Conservation (phyloP, 129 eudicot genomes). For the Artemisia tridentata region DNA sequence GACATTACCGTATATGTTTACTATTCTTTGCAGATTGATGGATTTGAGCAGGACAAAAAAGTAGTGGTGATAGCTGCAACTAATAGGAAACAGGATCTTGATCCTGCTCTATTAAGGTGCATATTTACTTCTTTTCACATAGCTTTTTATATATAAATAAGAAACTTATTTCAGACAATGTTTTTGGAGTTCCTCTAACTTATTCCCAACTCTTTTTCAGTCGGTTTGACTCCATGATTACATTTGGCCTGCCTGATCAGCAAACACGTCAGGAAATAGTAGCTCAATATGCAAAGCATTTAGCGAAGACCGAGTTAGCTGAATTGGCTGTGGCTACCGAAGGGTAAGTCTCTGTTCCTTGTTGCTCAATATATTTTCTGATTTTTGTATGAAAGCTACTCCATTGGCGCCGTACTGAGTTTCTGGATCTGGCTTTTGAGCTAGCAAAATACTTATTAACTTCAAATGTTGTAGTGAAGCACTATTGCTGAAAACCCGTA, state of each 20-base stretch:
- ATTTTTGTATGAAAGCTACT: conserved; percentile 6
- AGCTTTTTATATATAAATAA: background rate
- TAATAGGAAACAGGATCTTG: conserved; percentile 94
- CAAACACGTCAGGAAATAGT: conserved; percentile 83
- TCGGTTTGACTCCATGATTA: conserved; percentile 94
- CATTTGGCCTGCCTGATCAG: conserved; percentile 84
- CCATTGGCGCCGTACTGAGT: background rate
- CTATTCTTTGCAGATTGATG: conserved; percentile 72
- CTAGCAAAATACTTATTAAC: too few species aligned
- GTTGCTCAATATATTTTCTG: conserved; percentile 5
- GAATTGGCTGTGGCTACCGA: conserved; percentile 71
- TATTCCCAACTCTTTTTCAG: conserved; percentile 40
- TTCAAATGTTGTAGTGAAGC: too few species aligned
- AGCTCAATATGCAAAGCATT: conserved; percentile 93
- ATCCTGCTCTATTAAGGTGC: conserved; percentile 95
- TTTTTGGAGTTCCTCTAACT: conserved; percentile 16
- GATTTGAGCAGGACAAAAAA: conserved; percentile 98
- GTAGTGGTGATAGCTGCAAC: conserved; percentile 97
- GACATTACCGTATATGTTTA: background rate
- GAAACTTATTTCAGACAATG: background rate
- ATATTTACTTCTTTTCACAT: conserved; percentile 1
- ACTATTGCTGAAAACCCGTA: too few species aligned
- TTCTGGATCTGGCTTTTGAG: too few species aligned
- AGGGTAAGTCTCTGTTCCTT: conserved; percentile 48
- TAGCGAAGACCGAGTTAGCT: conserved; percentile 66